A percentile compares a stretch with the other conserved stretches of the same genome.
These are phyloP conservation scores for Karstenula rhodostoma DNA, from an alignment of 2,329 filamentous ascomycete genomes.

Conservation along the genomic window DNA sequence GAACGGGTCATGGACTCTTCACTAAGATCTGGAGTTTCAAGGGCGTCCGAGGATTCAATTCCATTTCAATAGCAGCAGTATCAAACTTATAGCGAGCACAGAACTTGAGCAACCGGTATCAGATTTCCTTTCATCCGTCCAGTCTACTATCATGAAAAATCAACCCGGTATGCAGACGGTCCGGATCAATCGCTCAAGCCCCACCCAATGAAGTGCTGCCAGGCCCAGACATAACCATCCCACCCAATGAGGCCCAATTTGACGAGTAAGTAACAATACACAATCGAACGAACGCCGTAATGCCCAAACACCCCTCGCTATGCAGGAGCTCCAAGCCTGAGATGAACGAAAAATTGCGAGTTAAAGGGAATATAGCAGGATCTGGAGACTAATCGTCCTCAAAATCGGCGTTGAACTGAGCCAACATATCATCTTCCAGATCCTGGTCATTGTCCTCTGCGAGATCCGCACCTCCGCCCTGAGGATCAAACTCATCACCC, in stretches of 20 bases:
- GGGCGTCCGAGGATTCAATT: not conserved
- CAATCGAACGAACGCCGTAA: conserved; percentile 9
- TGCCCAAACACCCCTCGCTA: conserved; percentile 45
- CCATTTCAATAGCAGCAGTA: not conserved
- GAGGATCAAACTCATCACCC: conserved; percentile 49
- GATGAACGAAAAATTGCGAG: not conserved
- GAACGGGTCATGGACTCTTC: not conserved
- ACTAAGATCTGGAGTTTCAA: not conserved
- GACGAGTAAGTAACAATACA: not conserved
- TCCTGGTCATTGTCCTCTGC: conserved; percentile 64
- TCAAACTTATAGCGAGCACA: not conserved
- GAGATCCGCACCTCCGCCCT: conserved; percentile 49
- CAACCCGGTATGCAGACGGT: not conserved
- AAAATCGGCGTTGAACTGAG: conserved; percentile 33
- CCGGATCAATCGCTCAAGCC: not conserved
- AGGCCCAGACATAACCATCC: not conserved
- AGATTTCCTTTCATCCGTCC: not conserved
- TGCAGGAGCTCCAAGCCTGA: conserved; percentile 26
- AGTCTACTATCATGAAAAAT: conserved; percentile 15
- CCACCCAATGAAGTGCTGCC: not conserved
- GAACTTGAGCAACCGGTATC: not conserved
- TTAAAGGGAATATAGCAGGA: not conserved
- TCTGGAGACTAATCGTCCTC: conserved; percentile 24
- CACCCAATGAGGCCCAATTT: not conserved
- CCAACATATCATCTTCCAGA: conserved; percentile 54